Base-by-base conservation (phyloP, 352 stramenopile species). In the Globisporangium paddicum region DNA sequence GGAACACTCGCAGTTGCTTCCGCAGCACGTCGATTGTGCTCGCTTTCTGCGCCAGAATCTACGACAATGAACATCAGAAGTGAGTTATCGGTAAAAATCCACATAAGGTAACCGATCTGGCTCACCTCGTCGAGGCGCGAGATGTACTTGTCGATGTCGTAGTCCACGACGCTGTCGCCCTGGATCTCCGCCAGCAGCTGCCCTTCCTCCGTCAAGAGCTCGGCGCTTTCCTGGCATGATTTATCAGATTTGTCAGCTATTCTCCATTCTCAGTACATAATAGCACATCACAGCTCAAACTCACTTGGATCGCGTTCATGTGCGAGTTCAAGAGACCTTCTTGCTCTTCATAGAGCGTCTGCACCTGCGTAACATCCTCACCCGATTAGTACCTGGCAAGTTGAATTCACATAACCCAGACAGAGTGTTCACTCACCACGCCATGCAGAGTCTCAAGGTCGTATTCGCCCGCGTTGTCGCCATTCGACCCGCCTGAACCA, bases 121-220 rank as follows among this genome's bases (percentile, higher is more conserved):
- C 37, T 13, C 37, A 93, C 84, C 71, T 96, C 74, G 61, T 96
- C 89, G 10, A 99, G 74, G 25, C 92, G 79, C 30, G 64, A 71
- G 19, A 96, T 87, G 71, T 98, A 98, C 34, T 87, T 77, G 64
- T 99, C 96, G 51, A 99, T 97, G 68, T 98, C 90, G 60, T 98
- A 96, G 63, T 99, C 92, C 9, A 87, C 72, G 13, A 95, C 85
- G 49, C 60, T 72, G 34, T 98, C 92, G 21, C 86, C 88, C 68
- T 94, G 86, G 56, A 96, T 90, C 18, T 89, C 73, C 45, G 86
- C 82, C 11, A 96, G 63, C 52, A 97, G 67, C 21, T 80, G 73
- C 10, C 96, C 95, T 87, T 99, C 97, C 61, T 98, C 90, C 1
- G 95, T 98, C 13, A 99, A 70, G 19, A 99, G 78, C 68, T 99